A percentile compares a stretch with the other conserved stretches of the same genome.
Evolutionary conservation across 768 basidiomycete genomes (phyloP).

Genomic region (Auricularia sp.): DNA sequence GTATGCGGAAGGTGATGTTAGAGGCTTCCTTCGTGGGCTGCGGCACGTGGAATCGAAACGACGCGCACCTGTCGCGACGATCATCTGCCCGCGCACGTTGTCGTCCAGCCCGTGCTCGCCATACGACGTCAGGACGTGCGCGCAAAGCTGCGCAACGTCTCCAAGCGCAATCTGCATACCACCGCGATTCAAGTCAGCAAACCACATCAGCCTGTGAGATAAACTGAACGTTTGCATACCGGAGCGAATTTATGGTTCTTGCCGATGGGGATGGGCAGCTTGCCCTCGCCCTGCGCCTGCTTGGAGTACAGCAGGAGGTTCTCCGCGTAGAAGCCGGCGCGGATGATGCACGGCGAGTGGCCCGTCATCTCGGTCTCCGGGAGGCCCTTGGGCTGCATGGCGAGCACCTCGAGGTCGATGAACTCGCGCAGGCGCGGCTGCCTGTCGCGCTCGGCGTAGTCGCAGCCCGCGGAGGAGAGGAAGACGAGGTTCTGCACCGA

Average conservation of each 20-base stretch:
- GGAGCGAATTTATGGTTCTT: conserved; percentile 20
- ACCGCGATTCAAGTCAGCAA: no score
- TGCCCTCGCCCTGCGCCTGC: conserved; percentile 17
- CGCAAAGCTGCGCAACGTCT: conserved; percentile 20
- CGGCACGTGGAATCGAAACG: background rate
- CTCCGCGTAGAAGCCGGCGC: conserved; percentile 23
- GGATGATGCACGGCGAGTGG: conserved; percentile 22
- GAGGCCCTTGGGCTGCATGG: conserved; percentile 17
- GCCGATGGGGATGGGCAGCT: conserved; percentile 21
- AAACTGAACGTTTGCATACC: conserved; percentile 2
- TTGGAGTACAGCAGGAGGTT: conserved; percentile 22
- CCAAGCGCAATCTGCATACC: conserved; percentile 14
- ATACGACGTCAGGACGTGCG: conserved; percentile 18
- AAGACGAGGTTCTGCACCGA: conserved; percentile 17
- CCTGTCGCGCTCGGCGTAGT: conserved; percentile 21
- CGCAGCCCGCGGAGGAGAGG: conserved; percentile 18
- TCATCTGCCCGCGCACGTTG: conserved; percentile 19
- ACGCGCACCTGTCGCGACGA: conserved; percentile 17
- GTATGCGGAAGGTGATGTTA: background rate
- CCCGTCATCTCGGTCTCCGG: conserved; percentile 17
- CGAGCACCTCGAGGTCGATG: conserved; percentile 22
- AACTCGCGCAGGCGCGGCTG: conserved; percentile 25
- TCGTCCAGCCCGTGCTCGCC: conserved; percentile 24
- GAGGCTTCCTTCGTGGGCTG: background rate
- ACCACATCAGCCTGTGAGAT: no score